phyloP scores from a whole-genome alignment of 2,329 filamentous ascomycete genomes.

The Calonectria pseudoreteaudii region DNA sequence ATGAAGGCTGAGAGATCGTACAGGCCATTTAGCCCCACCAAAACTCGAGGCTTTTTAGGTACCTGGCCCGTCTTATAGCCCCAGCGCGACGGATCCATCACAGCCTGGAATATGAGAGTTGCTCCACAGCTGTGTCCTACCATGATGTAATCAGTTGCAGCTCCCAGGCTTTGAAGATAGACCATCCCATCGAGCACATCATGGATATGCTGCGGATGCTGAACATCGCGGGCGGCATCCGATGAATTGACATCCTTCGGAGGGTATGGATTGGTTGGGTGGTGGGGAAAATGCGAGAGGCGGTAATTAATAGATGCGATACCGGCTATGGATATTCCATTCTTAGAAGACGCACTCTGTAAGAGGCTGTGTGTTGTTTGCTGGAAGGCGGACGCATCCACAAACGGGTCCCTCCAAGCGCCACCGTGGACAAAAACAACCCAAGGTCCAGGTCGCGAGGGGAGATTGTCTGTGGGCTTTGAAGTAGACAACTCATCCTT shows the following conservation, averaged over 20 bases:
- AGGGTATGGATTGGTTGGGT: background rate
- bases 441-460: background rate
- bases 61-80: background rate
- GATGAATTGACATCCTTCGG: background rate
- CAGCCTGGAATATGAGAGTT: background rate
- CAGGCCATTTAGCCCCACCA: background rate
- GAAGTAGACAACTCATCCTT: background rate
- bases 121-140: background rate
- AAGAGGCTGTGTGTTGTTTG: background rate
- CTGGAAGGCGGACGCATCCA: background rate
- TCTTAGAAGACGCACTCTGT: background rate
- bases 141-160: background rate
- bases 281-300: background rate
- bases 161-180: background rate
- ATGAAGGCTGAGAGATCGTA: background rate
- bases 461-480: background rate
- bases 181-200: background rate
- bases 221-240: background rate
- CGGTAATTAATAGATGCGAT: background rate
- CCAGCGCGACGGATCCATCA: constrained; percentile 22
- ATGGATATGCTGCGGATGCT: background rate
- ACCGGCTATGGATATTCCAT: background rate
- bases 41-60: background rate
- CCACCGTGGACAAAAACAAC: background rate
- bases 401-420: background rate